phyloP scores from a whole-genome alignment of 768 basidiomycete genomes.

The Russula sp. region DNA sequence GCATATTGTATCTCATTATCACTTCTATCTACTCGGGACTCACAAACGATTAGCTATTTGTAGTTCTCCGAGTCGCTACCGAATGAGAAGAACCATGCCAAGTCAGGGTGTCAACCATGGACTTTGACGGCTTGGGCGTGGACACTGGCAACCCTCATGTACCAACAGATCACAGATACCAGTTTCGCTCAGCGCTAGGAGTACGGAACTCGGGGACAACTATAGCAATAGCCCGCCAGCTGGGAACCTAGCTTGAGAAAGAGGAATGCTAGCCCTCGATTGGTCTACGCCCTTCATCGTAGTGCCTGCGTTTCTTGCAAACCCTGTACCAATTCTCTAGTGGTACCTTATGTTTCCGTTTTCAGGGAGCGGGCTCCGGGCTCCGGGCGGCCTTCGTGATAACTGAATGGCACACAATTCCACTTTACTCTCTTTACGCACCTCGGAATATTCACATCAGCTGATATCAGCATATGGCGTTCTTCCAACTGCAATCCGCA shows the following conservation, averaged over 20 bases:
- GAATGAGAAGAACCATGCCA: background rate
- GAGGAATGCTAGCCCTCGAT: background rate
- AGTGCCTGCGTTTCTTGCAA: no score
- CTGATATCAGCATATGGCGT: background rate
- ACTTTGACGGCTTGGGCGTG: background rate
- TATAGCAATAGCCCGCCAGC: background rate
- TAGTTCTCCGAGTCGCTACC: background rate
- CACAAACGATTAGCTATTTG: background rate
- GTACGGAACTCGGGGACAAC: background rate
- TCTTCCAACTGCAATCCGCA: no score
- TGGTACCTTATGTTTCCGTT: no score
- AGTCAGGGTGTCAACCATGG: background rate
- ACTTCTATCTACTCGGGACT: background rate
- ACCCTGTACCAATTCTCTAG: no score
- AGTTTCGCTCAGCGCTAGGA: background rate
- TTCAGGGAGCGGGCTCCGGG: no score
- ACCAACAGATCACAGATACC: background rate
- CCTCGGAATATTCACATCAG: no score
- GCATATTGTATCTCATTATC: constrained; percentile 12
- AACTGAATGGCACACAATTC: no score
- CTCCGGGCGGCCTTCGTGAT: no score
- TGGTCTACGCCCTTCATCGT: background rate
- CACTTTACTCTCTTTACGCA: no score
- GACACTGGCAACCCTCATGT: background rate
- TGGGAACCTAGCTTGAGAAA: background rate